Evolutionary conservation across 1,284 basidiomycete species (phyloP).

Genomic region (Volvariella surrecta): DNA sequence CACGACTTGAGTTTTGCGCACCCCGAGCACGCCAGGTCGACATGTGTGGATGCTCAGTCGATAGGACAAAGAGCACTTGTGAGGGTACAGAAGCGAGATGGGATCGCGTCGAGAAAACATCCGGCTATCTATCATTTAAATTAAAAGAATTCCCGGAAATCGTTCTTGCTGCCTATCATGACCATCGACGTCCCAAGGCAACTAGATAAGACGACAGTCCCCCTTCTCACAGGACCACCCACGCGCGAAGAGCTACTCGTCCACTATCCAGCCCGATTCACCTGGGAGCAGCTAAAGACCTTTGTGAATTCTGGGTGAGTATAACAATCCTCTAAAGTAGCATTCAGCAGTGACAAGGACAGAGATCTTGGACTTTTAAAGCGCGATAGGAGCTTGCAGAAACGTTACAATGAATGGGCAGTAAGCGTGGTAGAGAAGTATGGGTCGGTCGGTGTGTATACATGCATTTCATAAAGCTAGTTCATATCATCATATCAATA

Average conservation of each 20-base stretch:
- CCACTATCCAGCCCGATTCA: slow-evolving; percentile 67
- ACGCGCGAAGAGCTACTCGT: slow-evolving; percentile 55
- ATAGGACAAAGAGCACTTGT: no score
- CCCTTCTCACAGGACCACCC: slow-evolving; percentile 50
- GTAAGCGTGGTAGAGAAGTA: slow-evolving; percentile 45
- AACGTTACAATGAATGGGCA: slow-evolving; percentile 54
- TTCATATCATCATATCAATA: slow-evolving; percentile 5
- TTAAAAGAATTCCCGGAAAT: no score
- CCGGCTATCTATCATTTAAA: no score
- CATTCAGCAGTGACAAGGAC: slow-evolving; percentile 3
- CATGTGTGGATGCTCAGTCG: no score
- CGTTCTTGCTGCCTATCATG: no score
- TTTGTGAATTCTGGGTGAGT: slow-evolving; percentile 69
- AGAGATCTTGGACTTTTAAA: slow-evolving; percentile 74
- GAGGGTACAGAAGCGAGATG: no score
- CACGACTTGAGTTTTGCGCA: no score
- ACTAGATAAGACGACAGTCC: slow-evolving; percentile 20
- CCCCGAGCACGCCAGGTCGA: no score
- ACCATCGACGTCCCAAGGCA: slow-evolving; percentile 4
- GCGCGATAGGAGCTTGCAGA: slow-evolving; percentile 59
- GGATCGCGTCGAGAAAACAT: background rate
- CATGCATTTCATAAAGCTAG: background rate
- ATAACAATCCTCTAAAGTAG: background rate
- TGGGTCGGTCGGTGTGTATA: slow-evolving; percentile 47
- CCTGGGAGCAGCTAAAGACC: slow-evolving; percentile 65